phyloP scores from a whole-genome alignment of 805 yeast genomes.

The Saturnispora ahearnii region DNA sequence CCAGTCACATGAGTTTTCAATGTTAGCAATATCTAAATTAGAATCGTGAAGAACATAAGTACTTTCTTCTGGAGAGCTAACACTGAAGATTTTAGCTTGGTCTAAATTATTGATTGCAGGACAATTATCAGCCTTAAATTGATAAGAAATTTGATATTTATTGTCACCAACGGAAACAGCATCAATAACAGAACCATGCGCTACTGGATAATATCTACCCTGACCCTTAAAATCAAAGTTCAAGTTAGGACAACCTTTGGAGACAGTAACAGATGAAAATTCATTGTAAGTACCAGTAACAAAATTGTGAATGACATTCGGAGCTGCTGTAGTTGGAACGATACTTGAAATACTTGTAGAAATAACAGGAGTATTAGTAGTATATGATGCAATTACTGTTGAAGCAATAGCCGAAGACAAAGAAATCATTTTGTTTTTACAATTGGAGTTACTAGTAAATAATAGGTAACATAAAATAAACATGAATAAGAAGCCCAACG shows the following conservation, averaged over 20 bases:
- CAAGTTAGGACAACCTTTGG: slow-evolving; percentile 12
- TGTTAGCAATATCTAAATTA: slow-evolving; percentile 15
- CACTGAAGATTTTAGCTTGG: slow-evolving; percentile 24
- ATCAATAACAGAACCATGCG: slow-evolving; percentile 11
- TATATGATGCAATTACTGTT: too few relatives aligned
- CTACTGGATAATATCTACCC: slow-evolving; percentile 15
- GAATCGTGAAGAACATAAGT: slow-evolving; percentile 20
- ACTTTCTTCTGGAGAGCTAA: slow-evolving; percentile 21
- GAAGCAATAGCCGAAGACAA: too few relatives aligned
- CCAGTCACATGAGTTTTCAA: slow-evolving; percentile 23
- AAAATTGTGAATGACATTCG: slow-evolving; percentile 1
- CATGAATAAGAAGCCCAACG: too few relatives aligned
- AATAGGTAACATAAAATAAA: too few relatives aligned
- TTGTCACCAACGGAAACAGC: slow-evolving; percentile 10
- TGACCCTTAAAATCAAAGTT: slow-evolving; percentile 12
- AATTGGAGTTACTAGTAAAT: too few relatives aligned
- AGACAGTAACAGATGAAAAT: background rate
- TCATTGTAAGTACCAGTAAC: slow-evolving; percentile 7
- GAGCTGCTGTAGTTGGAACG: too few relatives aligned
- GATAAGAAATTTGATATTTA: slow-evolving; percentile 13
- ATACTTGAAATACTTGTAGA: too few relatives aligned
- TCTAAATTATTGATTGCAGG: slow-evolving; percentile 16
- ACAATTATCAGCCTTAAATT: slow-evolving; percentile 10
- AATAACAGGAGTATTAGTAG: too few relatives aligned
- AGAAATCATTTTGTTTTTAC: too few relatives aligned